These are phyloP conservation scores for Saccharomycopsis fibuligera DNA, from an alignment of 805 yeast species.

Conservation along the genomic window DNA sequence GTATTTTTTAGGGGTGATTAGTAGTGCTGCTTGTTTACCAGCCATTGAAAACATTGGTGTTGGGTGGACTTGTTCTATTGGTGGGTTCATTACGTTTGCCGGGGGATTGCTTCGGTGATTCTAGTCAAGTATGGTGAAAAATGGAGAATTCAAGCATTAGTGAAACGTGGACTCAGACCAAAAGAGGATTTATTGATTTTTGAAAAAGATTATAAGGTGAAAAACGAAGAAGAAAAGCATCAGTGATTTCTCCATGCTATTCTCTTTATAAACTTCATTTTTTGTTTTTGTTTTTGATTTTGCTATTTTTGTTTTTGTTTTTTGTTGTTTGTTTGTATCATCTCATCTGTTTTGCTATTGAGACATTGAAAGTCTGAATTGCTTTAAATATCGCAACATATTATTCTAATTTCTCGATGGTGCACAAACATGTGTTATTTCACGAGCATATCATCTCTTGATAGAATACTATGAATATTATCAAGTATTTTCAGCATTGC, in stretches of 20 bases:
- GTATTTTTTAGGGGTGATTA: conserved; percentile 45
- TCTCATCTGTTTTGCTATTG: not conserved
- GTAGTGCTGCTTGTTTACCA: conserved; percentile 42
- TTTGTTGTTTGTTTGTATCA: not conserved
- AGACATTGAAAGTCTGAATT: too few relatives aligned
- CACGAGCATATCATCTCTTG: too few relatives aligned
- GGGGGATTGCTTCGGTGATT: conserved; percentile 32
- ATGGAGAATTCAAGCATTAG: conserved; percentile 26
- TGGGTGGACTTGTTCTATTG: conserved; percentile 50
- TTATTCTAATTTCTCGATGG: too few relatives aligned
- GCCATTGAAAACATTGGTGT: conserved; percentile 44
- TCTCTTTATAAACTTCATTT: too few relatives aligned
- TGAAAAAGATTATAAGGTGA: not conserved
- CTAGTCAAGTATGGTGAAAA: conserved; percentile 36
- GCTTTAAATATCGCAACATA: too few relatives aligned
- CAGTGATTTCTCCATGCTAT: too few relatives aligned
- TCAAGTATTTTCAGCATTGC: too few relatives aligned
- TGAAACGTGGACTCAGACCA: conserved; percentile 4
- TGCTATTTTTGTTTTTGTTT: not conserved
- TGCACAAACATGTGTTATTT: too few relatives aligned
- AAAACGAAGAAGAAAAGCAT: too few relatives aligned
- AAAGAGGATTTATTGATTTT: not conserved
- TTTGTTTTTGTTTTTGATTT: not conserved
- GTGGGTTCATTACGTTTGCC: conserved; percentile 36
- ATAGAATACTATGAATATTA: too few relatives aligned